Conservation (phyloP, 495 filamentous ascomycete species). For the Aeminium ludgeri region DNA sequence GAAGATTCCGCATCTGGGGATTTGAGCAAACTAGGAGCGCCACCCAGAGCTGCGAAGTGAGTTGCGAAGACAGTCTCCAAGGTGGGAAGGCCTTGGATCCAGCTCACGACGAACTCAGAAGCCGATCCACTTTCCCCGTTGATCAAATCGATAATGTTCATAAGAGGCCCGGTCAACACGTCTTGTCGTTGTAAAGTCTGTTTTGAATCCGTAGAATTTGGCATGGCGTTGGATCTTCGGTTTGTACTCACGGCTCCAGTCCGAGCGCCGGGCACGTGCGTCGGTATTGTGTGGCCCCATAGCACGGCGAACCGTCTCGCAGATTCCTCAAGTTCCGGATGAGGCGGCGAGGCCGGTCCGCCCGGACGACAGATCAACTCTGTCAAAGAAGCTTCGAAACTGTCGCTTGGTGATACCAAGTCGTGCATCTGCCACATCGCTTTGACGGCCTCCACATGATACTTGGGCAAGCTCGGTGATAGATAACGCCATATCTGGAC, state of each 20-base stretch:
- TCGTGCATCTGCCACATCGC: conserved; percentile 7
- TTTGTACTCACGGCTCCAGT: background rate
- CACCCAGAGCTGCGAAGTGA: background rate
- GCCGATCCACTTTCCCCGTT: conserved; percentile 26
- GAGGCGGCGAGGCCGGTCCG: background rate
- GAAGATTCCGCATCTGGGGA: too few species aligned
- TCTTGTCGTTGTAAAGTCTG: conserved; percentile 12
- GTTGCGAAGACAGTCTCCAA: conserved; percentile 35
- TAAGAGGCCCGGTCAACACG: conserved; percentile 8
- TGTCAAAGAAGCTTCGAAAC: background rate
- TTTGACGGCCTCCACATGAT: conserved; percentile 8
- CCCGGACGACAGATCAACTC: background rate
- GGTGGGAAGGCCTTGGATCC: conserved; percentile 62
- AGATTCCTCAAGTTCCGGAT: background rate
- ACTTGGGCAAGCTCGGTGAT: conserved; percentile 2
- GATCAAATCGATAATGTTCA: conserved; percentile 14
- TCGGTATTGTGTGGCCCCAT: conserved; percentile 25
- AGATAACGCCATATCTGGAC: conserved; percentile 2
- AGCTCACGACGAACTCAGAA: conserved; percentile 45
- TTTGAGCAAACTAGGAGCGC: background rate
- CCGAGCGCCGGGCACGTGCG: background rate
- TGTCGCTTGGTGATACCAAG: background rate
- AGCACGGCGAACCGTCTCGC: conserved; percentile 18
- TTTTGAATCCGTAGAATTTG: conserved; percentile 1
- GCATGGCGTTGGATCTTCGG: conserved; percentile 2